Evolutionary conservation across 306 rosid species (phyloP), one percentile per base, ranked within the genome.

Genomic region (Sindora glabra): DNA sequence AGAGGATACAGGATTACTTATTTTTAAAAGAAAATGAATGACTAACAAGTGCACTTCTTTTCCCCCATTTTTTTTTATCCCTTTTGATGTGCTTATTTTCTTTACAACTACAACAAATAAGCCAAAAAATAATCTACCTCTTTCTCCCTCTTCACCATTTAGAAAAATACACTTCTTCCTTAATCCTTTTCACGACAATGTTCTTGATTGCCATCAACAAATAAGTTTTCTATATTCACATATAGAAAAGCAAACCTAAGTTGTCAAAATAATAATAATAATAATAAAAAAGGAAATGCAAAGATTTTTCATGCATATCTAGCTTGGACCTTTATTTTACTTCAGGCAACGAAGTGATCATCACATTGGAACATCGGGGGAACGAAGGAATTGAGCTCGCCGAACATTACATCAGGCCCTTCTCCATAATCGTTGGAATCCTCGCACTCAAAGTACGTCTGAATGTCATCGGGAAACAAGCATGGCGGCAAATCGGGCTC

Each of bases 391-490:
- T 75, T 77, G 23, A 88, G 65, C 22, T 74, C 96, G 17, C 82
- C 75, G 32, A 91, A 83, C 29, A 91, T 69, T 21, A 71, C 17
- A 59, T 79, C 86, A 62, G 81, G n/a, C n/a, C n/a, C 84, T 41
- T 74, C 86, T 1, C 73, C 69, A 30, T 69, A 67, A 67, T 47
- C 69, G 7, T 51, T 59, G 1, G 75, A 69, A 39, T 81, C 85
- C 56, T 85, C 83, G 59, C 85, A 77, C 18, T 81, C 95, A 50
- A 91, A 91, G 55, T 79, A 91, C 0, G 98, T 91, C 22, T 91
- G 98, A 48, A 91, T 83, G 68, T 91, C 92, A 13, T 79, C 80
- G 0, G 98, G 96, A 23, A 91, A 83, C 13, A 74, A 56, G 39
- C 57, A 30, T 1, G 3, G n/a, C 74, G 78, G 26, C 83, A 75